These are phyloP conservation scores for Bruguiera hainesii DNA, from an alignment of 441 rosid genomes.

Conservation along the genomic window DNA sequence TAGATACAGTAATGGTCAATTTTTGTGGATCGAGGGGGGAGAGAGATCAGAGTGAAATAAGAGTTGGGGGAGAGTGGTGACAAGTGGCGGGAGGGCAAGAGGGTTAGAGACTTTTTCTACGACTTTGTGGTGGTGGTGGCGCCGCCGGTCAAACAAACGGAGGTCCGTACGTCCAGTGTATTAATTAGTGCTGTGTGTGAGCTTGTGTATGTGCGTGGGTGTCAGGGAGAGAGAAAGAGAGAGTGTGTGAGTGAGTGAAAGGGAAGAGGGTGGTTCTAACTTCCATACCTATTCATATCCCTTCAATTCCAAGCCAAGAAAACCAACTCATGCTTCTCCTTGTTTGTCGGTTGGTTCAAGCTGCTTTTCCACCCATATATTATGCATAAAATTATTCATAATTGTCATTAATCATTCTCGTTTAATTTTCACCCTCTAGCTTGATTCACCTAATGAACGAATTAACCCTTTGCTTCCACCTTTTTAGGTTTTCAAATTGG, in stretches of 20 bases:
- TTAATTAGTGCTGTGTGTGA: background rate
- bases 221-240: background rate
- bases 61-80: conserved; percentile 31
- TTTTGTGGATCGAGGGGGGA: conserved; percentile 29
- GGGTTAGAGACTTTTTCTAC: conserved; percentile 50
- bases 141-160: conserved; percentile 44
- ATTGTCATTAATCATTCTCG: conserved; percentile 8
- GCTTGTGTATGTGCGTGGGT: background rate
- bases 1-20: conserved; percentile 40
- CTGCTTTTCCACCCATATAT: conserved; percentile 43
- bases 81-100: conserved; percentile 46
- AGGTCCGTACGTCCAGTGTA: conserved; percentile 22
- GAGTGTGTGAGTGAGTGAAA: conserved; percentile 12
- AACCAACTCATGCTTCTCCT: conserved; percentile 50
- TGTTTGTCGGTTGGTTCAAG: conserved; percentile 52
- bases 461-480: no score
- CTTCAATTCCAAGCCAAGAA: conserved; percentile 73
- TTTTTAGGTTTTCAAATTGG: no score
- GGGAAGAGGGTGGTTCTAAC: conserved; percentile 37
- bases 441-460: no score
- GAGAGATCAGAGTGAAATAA: conserved; percentile 5
- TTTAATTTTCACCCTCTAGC: no score
- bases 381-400: conserved; percentile 7
- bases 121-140: conserved; percentile 31
- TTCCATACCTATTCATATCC: conserved; percentile 51